Percentiles rank a stretch among this genome's conserved stretches.
These are phyloP conservation scores for Posidonia australis DNA, from an alignment of 106 monocot species.

Conservation along the genomic window DNA sequence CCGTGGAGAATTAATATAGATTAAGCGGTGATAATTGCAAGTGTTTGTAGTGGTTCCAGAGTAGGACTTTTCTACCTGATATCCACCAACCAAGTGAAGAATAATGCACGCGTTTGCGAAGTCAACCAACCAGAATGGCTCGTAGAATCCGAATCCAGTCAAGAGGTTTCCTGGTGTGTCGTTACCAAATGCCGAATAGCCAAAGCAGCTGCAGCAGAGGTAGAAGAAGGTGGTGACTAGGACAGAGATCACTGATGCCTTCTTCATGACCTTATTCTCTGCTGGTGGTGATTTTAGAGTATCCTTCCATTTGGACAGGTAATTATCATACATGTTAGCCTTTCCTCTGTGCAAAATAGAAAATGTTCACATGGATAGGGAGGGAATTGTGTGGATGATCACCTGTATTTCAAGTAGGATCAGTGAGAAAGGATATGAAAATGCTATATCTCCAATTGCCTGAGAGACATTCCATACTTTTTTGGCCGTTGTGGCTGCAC, in stretches of 20 bases:
- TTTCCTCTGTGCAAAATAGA: no score
- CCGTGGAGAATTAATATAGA: no score
- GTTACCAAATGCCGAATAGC: constrained; percentile 88
- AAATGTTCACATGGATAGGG: background rate
- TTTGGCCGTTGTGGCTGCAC: constrained; percentile 29
- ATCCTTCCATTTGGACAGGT: constrained; percentile 23
- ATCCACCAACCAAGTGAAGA: constrained; percentile 75
- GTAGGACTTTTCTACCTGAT: constrained; percentile 40
- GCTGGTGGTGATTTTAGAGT: constrained; percentile 77
- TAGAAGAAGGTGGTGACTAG: constrained; percentile 83
- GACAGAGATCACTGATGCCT: constrained; percentile 47
- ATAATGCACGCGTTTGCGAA: constrained; percentile 81
- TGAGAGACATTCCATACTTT: constrained; percentile 74
- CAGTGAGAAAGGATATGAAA: constrained; percentile 63
- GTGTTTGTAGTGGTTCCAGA: background rate
- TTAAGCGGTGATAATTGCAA: no score
- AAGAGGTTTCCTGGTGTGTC: constrained; percentile 80
- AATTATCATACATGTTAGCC: no score
- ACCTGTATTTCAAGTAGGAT: constrained; percentile 86
- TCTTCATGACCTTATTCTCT: constrained; percentile 85
- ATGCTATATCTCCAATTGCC: constrained; percentile 82
- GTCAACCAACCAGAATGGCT: constrained; percentile 84
- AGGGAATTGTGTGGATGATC: background rate
- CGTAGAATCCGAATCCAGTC: constrained; percentile 85
- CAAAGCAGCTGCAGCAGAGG: constrained; percentile 83